A percentile compares a stretch with the other conserved stretches of the same genome.
These are phyloP conservation scores for Stropharia rugosoannulata DNA, from an alignment of 768 basidiomycete species.

Conservation along the genomic window DNA sequence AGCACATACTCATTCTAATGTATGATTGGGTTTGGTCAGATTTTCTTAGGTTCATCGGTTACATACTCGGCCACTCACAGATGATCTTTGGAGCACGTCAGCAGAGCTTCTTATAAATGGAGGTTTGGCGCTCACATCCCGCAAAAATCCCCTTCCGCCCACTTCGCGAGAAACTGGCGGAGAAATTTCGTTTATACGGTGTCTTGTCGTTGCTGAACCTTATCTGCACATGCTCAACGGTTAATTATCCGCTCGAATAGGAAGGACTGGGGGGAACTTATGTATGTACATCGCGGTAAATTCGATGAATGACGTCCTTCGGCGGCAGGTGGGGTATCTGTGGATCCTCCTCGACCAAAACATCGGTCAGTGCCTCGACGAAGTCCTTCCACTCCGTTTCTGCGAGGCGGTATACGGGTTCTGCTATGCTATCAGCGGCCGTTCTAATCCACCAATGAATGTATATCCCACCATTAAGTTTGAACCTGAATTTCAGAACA, in stretches of 20 bases:
- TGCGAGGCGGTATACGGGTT: slow-evolving; percentile 76
- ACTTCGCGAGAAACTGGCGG: slow-evolving; percentile 83
- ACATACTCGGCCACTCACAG: slow-evolving; percentile 39
- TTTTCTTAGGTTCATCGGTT: not conserved
- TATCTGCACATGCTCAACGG: slow-evolving; percentile 43
- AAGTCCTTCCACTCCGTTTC: slow-evolving; percentile 92
- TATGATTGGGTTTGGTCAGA: not conserved
- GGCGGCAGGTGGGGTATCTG: slow-evolving; percentile 88
- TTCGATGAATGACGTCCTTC: slow-evolving; percentile 89
- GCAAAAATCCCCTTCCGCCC: slow-evolving; percentile 92
- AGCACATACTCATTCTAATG: slow-evolving; percentile 27
- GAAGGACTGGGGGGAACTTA: slow-evolving; percentile 22
- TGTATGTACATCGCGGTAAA: slow-evolving; percentile 77
- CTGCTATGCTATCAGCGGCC: slow-evolving; percentile 30
- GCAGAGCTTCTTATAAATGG: not conserved
- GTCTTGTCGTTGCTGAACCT: slow-evolving; percentile 95
- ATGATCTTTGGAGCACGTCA: slow-evolving; percentile 45
- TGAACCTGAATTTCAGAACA: slow-evolving; percentile 60
- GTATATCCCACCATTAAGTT: slow-evolving; percentile 58
- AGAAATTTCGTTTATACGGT: slow-evolving; percentile 85
- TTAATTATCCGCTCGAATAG: not conserved
- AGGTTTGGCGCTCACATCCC: slow-evolving; percentile 54
- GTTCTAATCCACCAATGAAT: not conserved
- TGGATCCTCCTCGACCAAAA: slow-evolving; percentile 70
- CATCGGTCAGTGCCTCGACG: slow-evolving; percentile 65